Evolutionary conservation across 805 yeast species (phyloP), one percentile per base, ranked within the genome.

Genomic region (Cyberlindnera nakhonratchasimensis): DNA sequence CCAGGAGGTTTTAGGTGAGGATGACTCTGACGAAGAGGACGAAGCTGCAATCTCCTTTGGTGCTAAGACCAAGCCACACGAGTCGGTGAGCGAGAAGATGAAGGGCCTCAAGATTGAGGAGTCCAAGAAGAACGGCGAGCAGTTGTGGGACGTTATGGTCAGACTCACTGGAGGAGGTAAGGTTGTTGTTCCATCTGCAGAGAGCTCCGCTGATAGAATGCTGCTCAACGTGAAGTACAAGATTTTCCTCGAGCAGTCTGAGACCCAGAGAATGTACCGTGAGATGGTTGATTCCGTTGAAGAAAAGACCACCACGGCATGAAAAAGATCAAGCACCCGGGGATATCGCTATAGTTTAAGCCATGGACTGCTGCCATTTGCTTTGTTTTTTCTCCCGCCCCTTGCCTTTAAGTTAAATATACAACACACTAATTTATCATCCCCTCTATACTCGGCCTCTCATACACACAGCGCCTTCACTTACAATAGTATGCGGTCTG

Each of bases 71-170:
- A 70, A 71, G 29, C 74, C 72, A 16, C 83, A 79, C 51, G 74
- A 77, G 54, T 74, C 69, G 16, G 70, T 76, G 39, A 69, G 75
- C 6, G 67, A 67, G 46, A 74, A 70, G 55, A 61, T 74, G 22
- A 51, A 47, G 29, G 61, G 63, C 35, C 58, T 59, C 44, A 55
- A 59, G 47, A 42, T 54, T 33, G 33, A 33, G 10, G 39, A 30
- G 16, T 31, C 47, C 21, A 46, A 46, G 40, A 37, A 44, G 18
- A 59, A 54, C 32, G 86, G 86, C 25, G 81, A 79, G 49, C 74
- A 71, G 42, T 69, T 93, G 45, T 91, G 98, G 98, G 77, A 79
- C 28, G 80, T 84, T 29, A 93, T 93, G 99, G 75, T 76, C 51
- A 73, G 74, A 47, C 73, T 90, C 70, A 83, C 96, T 2, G 91